These are phyloP conservation scores for Geosmithia flava DNA, from an alignment of 2,329 filamentous ascomycete species.

Conservation along the genomic window DNA sequence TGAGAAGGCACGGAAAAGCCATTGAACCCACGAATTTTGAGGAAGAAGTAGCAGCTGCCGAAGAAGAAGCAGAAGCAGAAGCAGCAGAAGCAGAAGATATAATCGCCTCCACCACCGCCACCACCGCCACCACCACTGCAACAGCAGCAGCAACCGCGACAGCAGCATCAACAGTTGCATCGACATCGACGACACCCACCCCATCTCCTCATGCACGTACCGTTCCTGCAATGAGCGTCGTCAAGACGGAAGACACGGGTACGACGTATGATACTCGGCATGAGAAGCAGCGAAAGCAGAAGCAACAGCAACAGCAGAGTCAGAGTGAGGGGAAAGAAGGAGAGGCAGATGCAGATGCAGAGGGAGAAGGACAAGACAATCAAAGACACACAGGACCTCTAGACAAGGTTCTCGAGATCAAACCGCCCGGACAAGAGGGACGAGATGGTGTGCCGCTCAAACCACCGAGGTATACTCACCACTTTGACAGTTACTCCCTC, in stretches of 20 bases:
- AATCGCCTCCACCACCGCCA: background rate
- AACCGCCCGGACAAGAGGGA: constrained; percentile 19
- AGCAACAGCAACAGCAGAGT: background rate
- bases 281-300: constrained; percentile 3
- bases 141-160: constrained; percentile 4
- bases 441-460: constrained; percentile 50
- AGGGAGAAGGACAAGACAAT: constrained; percentile 11
- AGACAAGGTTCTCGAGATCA: constrained; percentile 36
- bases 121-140: background rate
- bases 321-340: too few relatives aligned
- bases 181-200: background rate
- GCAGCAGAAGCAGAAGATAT: background rate
- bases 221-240: background rate
- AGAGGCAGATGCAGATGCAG: too few relatives aligned
- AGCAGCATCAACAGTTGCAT: background rate
- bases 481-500: constrained; percentile 89
- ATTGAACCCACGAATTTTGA: constrained; percentile 35
- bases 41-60: constrained; percentile 1
- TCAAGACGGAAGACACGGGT: constrained; percentile 1
- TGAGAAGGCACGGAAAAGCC: constrained; percentile 46
- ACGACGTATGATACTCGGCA: constrained; percentile 1
- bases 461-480: constrained; percentile 75
- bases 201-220: too few relatives aligned
- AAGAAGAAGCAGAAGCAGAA: background rate
- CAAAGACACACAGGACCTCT: constrained; percentile 28